These are phyloP conservation scores for Aspergillus sp. DNA, from an alignment of 2,329 filamentous ascomycete species.

Conservation along the genomic window DNA sequence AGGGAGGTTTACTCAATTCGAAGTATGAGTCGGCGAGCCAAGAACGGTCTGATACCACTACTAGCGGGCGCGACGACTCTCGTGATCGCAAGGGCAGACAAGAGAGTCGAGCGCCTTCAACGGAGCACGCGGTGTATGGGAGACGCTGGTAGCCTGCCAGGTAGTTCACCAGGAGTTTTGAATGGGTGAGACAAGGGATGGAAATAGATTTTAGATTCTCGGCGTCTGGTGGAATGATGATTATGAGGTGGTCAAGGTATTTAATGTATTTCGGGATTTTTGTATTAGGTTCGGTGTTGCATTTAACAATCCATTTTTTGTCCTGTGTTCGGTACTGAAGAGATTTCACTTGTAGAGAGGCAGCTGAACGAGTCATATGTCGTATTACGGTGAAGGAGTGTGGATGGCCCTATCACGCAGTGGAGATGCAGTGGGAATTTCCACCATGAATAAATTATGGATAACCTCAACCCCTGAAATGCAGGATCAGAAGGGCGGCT, in stretches of 20 bases:
- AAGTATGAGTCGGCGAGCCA: slow-evolving; percentile 22
- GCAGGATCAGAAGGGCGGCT: not conserved
- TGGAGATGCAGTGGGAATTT: not conserved
- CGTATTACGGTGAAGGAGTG: not conserved
- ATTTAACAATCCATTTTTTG: not conserved
- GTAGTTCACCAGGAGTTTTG: not conserved
- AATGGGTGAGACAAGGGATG: not conserved
- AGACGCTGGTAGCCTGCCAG: slow-evolving; percentile 35
- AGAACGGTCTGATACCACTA: not conserved
- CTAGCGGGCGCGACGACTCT: slow-evolving; percentile 13
- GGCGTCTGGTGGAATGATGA: not conserved
- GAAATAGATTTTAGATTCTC: not conserved
- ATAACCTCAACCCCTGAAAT: slow-evolving; percentile 1
- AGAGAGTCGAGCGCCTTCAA: slow-evolving; percentile 22
- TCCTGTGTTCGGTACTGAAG: not conserved
- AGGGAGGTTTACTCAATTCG: slow-evolving; percentile 30
- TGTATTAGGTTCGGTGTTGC: not conserved
- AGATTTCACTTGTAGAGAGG: not conserved
- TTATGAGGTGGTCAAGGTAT: not conserved
- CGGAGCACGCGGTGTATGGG: slow-evolving; percentile 45
- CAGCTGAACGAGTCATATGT: not conserved
- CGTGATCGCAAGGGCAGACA: slow-evolving; percentile 19
- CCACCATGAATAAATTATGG: not conserved
- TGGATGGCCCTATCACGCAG: not conserved
- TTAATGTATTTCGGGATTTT: not conserved